A percentile compares a stretch with the other conserved stretches of the same genome.
These are phyloP conservation scores for Rhizopogon parksii DNA, from an alignment of 1,284 basidiomycete species.

Conservation along the genomic window DNA sequence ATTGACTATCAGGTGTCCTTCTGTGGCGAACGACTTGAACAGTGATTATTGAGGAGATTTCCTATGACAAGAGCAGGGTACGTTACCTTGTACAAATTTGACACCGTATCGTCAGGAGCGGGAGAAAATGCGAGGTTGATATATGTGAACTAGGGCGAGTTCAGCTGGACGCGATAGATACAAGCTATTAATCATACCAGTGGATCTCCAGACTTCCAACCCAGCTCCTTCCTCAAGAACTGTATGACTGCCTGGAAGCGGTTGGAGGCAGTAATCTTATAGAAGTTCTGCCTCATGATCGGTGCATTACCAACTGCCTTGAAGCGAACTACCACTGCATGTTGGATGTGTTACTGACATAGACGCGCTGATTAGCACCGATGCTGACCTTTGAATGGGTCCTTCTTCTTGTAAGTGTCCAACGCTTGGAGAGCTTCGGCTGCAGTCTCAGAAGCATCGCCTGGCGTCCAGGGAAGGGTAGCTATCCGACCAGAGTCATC, in stretches of 20 bases:
- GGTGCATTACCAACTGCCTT: slow-evolving; percentile 98
- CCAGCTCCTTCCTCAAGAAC: slow-evolving; percentile 86
- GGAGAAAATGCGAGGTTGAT: slow-evolving; percentile 96
- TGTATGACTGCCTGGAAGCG: slow-evolving; percentile 94
- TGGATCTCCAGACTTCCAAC: slow-evolving; percentile 83
- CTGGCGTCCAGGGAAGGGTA: slow-evolving; percentile 39
- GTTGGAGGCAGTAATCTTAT: slow-evolving; percentile 94
- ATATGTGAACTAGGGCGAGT: slow-evolving; percentile 76
- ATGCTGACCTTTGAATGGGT: slow-evolving; percentile 67
- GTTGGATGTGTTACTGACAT: slow-evolving; percentile 1
- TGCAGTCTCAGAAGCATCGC: slow-evolving; percentile 37
- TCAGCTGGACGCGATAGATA: background rate
- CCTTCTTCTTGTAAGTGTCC: slow-evolving; percentile 80
- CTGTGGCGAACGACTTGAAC: slow-evolving; percentile 80
- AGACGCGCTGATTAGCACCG: background rate
- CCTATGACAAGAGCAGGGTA: background rate
- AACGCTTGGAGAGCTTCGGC: slow-evolving; percentile 63
- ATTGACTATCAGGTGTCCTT: slow-evolving; percentile 92
- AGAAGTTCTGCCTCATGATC: slow-evolving; percentile 98
- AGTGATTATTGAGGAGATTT: background rate
- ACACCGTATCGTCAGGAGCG: slow-evolving; percentile 78
- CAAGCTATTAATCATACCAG: slow-evolving; percentile 52
- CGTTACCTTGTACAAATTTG: slow-evolving; percentile 77
- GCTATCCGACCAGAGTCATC: slow-evolving; percentile 36
- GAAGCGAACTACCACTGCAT: slow-evolving; percentile 89